Percentiles rank a stretch among this genome's conserved stretches.
These are phyloP conservation scores for Dispira parvispora DNA, from an alignment of 192 early-diverging fungal species.

Conservation along the genomic window DNA sequence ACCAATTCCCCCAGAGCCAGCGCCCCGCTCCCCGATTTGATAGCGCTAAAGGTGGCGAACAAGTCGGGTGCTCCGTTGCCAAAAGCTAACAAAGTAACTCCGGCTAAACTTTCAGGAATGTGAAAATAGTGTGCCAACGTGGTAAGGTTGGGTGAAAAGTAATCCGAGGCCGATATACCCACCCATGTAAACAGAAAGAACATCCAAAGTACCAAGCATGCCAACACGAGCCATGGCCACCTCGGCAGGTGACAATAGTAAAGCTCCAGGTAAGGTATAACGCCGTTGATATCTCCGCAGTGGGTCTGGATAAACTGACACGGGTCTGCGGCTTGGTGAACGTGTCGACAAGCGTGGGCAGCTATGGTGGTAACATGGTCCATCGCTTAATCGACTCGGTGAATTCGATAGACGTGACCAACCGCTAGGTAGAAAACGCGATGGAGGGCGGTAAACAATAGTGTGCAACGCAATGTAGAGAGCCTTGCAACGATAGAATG, in stretches of 20 bases:
- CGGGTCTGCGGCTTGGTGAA: background rate
- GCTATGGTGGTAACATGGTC: background rate
- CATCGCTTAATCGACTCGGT: too few relatives aligned
- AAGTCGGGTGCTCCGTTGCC: constrained; percentile 91
- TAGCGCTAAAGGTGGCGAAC: constrained; percentile 73
- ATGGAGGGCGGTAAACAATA: background rate
- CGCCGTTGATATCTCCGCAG: background rate
- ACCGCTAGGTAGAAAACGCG: background rate
- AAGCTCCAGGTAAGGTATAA: constrained; percentile 34
- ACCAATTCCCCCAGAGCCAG: constrained; percentile 86
- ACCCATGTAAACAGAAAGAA: constrained; percentile 56
- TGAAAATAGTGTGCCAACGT: constrained; percentile 53
- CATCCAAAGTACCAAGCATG: constrained; percentile 44
- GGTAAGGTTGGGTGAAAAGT: constrained; percentile 76
- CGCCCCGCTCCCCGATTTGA: constrained; percentile 47
- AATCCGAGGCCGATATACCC: constrained; percentile 65
- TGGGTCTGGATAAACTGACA: background rate
- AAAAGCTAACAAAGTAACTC: constrained; percentile 60
- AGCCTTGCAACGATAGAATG: too few relatives aligned
- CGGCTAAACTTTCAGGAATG: constrained; percentile 72
- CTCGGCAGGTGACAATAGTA: constrained; percentile 31
- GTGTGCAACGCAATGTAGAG: background rate
- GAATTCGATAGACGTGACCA: background rate
- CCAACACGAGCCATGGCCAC: constrained; percentile 20
- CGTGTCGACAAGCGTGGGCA: background rate